Conservation (phyloP, 768 basidiomycete species). For the Calocera viscosa region DNA sequence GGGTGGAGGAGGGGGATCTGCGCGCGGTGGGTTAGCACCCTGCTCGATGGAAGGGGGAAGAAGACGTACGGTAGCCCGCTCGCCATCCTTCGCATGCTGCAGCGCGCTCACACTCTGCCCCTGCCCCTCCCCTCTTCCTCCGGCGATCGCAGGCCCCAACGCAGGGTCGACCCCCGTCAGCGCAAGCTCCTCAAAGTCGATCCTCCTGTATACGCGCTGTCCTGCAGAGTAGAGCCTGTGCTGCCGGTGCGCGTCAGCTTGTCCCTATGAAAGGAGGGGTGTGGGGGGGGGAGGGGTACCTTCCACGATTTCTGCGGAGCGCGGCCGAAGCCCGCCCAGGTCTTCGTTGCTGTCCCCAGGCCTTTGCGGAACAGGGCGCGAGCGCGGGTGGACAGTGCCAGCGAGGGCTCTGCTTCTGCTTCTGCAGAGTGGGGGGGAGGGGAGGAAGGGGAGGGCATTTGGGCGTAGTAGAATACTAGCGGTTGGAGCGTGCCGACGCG, state of each 20-base stretch:
- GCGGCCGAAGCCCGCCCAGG: conserved; percentile 60
- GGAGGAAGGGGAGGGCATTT: conserved; percentile 22
- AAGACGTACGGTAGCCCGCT: neutral
- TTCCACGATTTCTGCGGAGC: conserved; percentile 57
- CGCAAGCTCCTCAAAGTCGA: conserved; percentile 72
- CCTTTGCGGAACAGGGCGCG: conserved; percentile 19
- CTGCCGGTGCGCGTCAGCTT: conserved; percentile 29
- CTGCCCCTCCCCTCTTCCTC: neutral
- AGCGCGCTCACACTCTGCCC: neutral
- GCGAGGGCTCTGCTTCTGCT: neutral
- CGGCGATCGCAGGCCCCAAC: conserved; percentile 44
- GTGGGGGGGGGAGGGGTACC: conserved; percentile 32
- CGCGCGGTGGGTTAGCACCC: neutral
- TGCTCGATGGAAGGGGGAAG: neutral
- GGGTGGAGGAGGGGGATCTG: conserved; percentile 56
- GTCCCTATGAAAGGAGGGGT: neutral
- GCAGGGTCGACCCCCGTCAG: conserved; percentile 62
- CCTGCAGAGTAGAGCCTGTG: conserved; percentile 48
- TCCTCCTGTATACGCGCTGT: conserved; percentile 52
- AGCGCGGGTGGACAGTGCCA: conserved; percentile 21
- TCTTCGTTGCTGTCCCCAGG: conserved; percentile 35
- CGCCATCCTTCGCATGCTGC: neutral
- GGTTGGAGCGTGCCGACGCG: conserved; percentile 14
- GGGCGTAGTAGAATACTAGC: conserved; percentile 32
- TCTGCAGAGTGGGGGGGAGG: conserved; percentile 16